Conservation (phyloP, 1,284 basidiomycete genomes). For the Grifola frondosa region DNA sequence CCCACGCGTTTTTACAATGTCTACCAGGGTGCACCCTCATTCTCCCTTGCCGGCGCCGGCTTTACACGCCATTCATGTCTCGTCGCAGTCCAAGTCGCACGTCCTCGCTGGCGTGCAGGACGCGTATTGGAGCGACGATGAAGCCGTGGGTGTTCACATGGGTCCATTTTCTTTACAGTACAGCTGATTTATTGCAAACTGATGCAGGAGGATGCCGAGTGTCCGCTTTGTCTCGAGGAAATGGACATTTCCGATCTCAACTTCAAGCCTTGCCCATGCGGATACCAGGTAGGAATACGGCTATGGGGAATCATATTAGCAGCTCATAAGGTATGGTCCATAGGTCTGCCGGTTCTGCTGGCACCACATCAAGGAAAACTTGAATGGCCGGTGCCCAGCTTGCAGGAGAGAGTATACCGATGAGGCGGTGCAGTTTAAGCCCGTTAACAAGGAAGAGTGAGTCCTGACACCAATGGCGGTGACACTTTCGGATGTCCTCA, state of each 20-base stretch:
- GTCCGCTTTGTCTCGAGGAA: conserved; percentile 97
- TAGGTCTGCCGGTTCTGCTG: conserved; percentile 99
- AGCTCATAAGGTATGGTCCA: neutral
- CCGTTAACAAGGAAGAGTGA: conserved; percentile 94
- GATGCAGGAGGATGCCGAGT: conserved; percentile 91
- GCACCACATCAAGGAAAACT: conserved; percentile 96
- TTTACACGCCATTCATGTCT: conserved; percentile 63
- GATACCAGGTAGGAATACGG: conserved; percentile 78
- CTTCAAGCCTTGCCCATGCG: conserved; percentile 99
- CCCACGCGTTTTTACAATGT: conserved; percentile 30
- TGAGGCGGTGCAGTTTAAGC: conserved; percentile 92
- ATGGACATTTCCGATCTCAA: conserved; percentile 99
- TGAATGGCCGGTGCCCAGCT: conserved; percentile 96
- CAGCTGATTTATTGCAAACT: conserved; percentile 9
- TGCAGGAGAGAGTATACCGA: conserved; percentile 95
- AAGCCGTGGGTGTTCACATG: conserved; percentile 39
- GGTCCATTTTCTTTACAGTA: conserved; percentile 2
- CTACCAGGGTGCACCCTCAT: conserved; percentile 39
- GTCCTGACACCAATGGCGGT: too few relatives aligned
- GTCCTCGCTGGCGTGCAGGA: conserved; percentile 90
- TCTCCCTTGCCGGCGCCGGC: conserved; percentile 71
- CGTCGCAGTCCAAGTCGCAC: conserved; percentile 78
- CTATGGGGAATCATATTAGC: neutral
- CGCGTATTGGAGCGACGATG: conserved; percentile 98
- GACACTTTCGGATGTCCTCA: conserved; percentile 6